phyloP scores from a whole-genome alignment of 208 protist genomes.

The Strigomonas culicis region DNA sequence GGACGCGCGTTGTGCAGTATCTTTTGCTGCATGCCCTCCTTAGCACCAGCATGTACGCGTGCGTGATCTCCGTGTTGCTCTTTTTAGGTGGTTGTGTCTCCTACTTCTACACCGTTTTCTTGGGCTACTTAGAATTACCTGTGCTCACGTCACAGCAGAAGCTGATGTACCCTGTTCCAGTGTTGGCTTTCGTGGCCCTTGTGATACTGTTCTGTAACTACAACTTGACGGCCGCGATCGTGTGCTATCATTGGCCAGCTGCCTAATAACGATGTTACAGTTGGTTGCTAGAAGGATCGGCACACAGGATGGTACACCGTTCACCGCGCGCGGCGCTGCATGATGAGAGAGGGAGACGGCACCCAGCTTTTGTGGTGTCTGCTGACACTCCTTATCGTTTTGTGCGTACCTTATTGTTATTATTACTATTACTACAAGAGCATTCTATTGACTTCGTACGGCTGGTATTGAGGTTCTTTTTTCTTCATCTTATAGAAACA shows the following conservation, averaged over 20 bases:
- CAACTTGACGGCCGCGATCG: constrained; percentile 7
- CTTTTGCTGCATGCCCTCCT: constrained; percentile 50
- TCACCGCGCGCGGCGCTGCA: too few species aligned
- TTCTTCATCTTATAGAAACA: too few species aligned
- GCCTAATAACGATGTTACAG: neutral
- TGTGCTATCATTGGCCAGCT: constrained; percentile 6
- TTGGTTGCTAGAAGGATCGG: too few species aligned
- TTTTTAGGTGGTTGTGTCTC: constrained; percentile 48
- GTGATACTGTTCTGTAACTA: constrained; percentile 9
- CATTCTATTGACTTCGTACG: neutral
- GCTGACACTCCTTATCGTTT: too few species aligned
- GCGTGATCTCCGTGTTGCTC: constrained; percentile 58
- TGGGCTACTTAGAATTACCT: constrained; percentile 92
- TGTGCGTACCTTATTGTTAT: neutral
- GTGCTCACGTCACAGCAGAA: constrained; percentile 78
- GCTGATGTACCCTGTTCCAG: constrained; percentile 86
- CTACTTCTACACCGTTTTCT: constrained; percentile 92
- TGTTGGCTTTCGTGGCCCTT: constrained; percentile 48
- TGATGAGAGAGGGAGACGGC: too few species aligned
- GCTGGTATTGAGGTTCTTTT: neutral
- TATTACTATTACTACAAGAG: neutral
- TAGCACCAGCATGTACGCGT: constrained; percentile 21
- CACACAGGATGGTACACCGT: too few species aligned
- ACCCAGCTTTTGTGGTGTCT: too few species aligned
- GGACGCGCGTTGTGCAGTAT: constrained; percentile 89